These are phyloP conservation scores for Aquilaria sinensis DNA, from an alignment of 345 rosid genomes.

Conservation along the genomic window DNA sequence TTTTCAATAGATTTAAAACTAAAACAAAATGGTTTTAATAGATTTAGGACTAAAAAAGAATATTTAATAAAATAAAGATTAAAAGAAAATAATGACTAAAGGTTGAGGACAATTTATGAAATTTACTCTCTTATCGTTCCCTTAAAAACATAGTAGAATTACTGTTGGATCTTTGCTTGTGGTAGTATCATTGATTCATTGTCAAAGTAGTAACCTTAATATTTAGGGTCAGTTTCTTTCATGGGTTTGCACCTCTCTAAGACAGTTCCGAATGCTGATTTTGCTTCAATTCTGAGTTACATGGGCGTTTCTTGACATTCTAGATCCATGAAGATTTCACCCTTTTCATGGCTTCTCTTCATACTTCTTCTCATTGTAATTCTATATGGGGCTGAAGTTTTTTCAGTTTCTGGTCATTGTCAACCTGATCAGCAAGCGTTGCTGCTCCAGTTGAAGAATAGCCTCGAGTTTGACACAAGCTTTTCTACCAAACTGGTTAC, in stretches of 20 bases:
- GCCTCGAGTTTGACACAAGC: conserved; percentile 9
- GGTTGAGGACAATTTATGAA: too few relatives aligned
- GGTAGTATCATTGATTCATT: too few relatives aligned
- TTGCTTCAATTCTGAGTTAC: neutral
- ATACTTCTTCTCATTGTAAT: neutral
- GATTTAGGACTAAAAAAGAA: too few relatives aligned
- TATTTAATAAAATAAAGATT: too few relatives aligned
- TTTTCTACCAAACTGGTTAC: conserved; percentile 10
- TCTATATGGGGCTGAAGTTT: too few relatives aligned
- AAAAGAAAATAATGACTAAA: too few relatives aligned
- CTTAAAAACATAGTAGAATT: too few relatives aligned
- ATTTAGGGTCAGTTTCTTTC: neutral
- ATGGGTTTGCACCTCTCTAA: neutral
- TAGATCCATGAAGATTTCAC: conserved; percentile 14
- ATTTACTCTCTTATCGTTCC: too few relatives aligned
- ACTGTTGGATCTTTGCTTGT: too few relatives aligned
- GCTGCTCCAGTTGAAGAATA: conserved; percentile 28
- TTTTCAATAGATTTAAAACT: too few relatives aligned
- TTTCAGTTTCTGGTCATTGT: conserved; percentile 22
- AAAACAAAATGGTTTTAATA: too few relatives aligned
- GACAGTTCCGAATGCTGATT: neutral
- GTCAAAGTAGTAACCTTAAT: too few relatives aligned
- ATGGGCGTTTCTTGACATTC: neutral
- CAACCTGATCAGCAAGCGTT: conserved; percentile 24
- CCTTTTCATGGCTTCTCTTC: conserved; percentile 13